Base-by-base conservation (phyloP, 2,329 filamentous ascomycete species). In the Ploettnerulaceae sp. region DNA sequence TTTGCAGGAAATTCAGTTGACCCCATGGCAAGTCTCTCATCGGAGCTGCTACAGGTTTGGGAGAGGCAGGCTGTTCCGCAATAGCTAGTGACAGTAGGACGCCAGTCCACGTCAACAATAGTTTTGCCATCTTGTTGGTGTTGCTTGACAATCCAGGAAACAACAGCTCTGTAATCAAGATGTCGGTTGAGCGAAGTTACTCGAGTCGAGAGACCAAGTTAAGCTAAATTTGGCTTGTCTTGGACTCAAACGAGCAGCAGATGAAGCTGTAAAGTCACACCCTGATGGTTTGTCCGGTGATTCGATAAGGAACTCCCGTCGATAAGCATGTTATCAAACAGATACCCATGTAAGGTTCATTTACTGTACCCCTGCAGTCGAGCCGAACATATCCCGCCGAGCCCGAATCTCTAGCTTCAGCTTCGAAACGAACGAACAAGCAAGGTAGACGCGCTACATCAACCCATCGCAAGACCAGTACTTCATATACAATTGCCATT, bases 1-100 rank as follows among this genome's bases (percentile, higher is more conserved):
- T 97, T 63, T 95, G 90, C n/a, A 98, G 69, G 66, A 95, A 94
- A 73, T 97, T 97, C 61, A 97, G 76, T 65, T 95, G 84, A n/a
- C 86, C 90, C 88, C 90, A 96, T 59, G 81, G 77, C 44, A 98
- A 74, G 57, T 89, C 77, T 60, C 91, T 83, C 68, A 97, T 79
- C 35, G 89, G 90, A 45, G 85, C 89, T 47, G 81, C 76, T 49
- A 91, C 76, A 6, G 93, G 88, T 31, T 77, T 69, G n/a, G 82
- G 82, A 43, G 91, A 88, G 47, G 79, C 81, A 7, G 91, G 91
- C 66, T 98, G 93, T 49, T 82, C 75, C 51, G 76, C 76, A 24
- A 50, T 32, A 26, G 48, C 56, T 9, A 59, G 43, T n/a, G 54
- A 44, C 31, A 47, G 14, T 22, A 61, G 45, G 7, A 59, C 35